Evolutionary conservation across 2,329 filamentous ascomycete species (phyloP), one percentile per base, ranked within the genome.

Genomic region (Trichophyton rubrum): DNA sequence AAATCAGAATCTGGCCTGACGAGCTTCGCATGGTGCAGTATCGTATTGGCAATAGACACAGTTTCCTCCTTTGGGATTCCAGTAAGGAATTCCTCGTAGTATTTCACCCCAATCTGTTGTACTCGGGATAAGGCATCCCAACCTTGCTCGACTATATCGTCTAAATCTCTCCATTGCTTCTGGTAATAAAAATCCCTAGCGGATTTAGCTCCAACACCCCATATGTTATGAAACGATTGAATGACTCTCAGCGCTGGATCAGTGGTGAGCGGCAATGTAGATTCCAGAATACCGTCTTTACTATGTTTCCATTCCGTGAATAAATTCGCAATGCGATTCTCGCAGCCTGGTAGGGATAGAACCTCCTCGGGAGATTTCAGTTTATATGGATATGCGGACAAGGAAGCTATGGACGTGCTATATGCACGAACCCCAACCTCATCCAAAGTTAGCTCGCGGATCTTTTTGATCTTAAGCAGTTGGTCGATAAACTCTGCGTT

Each of bases 91-190:
- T 97, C 92, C 38, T 95, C 87, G 70, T 95, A 96, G 73, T 85
- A 96, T 70, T 97, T 97, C 51, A 96, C 78, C 0, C 93, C 92
- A 60, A 97, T 95, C 70, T 97, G 90, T 72, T 96, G 92, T 1
- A 89, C 87, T 11, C 90, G 84, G 0, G 80, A 86, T 0, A 97
- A 77, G 0, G 73, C 78, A 20, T 78, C 71, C 92, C 92, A 97
- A 9, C 88, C 90, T 67, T 85, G 81, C 68, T 95, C 88, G 45
- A 96, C 79, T 2, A 97, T 77, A 67, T 97, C 91, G 67, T 96
- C 90, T 0, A 96, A 77, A 62, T 93, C 87, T 62, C 83, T 80
- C 89, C 90, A 96, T 30, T 89, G 78, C 63, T 83, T 84, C 15
- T 83, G 80, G 66, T 81, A 83, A 71, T 91, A 93, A 67, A 96